Conservation (phyloP, 1,139 yeast species). For the Scheffersomyces illinoinensis region DNA sequence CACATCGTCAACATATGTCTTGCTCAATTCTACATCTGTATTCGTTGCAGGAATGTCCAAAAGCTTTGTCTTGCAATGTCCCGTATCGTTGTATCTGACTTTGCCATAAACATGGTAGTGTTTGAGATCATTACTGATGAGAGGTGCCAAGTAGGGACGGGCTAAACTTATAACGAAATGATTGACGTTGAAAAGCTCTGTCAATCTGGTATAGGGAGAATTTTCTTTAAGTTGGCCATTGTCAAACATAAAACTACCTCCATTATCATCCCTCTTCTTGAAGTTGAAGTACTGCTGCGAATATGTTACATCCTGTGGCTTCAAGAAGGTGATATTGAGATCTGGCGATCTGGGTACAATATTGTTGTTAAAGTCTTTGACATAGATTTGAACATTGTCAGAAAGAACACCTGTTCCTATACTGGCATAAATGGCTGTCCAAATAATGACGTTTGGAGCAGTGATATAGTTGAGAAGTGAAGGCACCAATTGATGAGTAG, state of each 20-base stretch:
- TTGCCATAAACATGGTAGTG: conserved; percentile 50
- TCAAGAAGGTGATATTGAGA: conserved; percentile 35
- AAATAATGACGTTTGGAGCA: conserved; percentile 88
- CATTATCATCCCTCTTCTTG: conserved; percentile 11
- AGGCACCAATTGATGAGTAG: conserved; percentile 72
- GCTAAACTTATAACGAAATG: conserved; percentile 89
- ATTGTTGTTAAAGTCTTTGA: conserved; percentile 66
- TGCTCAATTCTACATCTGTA: conserved; percentile 1
- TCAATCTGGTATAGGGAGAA: conserved; percentile 82
- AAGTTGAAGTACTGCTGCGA: conserved; percentile 40
- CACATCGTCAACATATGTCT: conserved; percentile 8
- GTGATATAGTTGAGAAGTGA: conserved; percentile 85
- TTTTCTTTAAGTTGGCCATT: conserved; percentile 28
- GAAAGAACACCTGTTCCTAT: conserved; percentile 69
- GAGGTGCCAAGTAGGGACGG: conserved; percentile 89
- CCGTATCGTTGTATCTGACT: conserved; percentile 21
- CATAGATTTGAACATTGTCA: conserved; percentile 61
- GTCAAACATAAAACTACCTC: conserved; percentile 10
- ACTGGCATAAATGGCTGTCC: conserved; percentile 81
- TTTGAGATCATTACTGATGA: conserved; percentile 78
- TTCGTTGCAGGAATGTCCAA: conserved; percentile 2
- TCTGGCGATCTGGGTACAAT: conserved; percentile 46
- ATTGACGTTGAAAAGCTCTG: conserved; percentile 92
- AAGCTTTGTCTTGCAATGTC: conserved; percentile 2
- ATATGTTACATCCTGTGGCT: conserved; percentile 51